Evolutionary conservation across 257 asterid species (phyloP), one percentile per base, ranked within the genome.

Genomic region (Datura wrightii): DNA sequence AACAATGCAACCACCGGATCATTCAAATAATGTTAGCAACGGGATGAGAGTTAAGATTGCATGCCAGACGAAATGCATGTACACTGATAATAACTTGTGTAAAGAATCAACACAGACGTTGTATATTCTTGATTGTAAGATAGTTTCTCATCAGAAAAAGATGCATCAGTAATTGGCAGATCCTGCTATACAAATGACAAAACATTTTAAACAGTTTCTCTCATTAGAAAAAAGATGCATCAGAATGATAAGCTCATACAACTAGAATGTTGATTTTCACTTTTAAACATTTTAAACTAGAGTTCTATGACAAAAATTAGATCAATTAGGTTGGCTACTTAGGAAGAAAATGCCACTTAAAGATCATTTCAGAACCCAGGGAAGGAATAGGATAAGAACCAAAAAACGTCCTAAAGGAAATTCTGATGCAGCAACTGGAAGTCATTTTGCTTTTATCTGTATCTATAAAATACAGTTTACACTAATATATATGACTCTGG

Each of bases 341-440:
- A 24, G 48, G 24, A 78, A 78, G 19, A 78, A 78, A 34, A 52
- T 15, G 19, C 48, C 82, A 52, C 82, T 78, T 52, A 78, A 31
- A 15, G 65, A 34, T 78, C 15, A 50, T 50, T 34, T 11, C 37
- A 13, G 9, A 10, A 34, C 46, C 10, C 14, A 65, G 72, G 39
- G 14, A 65, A 65, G 72, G 72, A 24, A 48, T 24, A 76, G 82
- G 82, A 76, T 14, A 72, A 76, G 82, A 24, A 76, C 82, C 34
- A 14, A 16, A 8, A 31, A 15, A 78, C 0, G 16, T 78, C 5
- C 65, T 31, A 53, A 34, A 78, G 48, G 8, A 48, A 15, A 76
- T 50, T 76, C 50, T 52, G 1, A 52, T 52, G 48, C 59, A 78
- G 50, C 82, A 78, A 78, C 53, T 52, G 82, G 14, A 72, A 14